These are phyloP conservation scores for Scutellaria barbata DNA, from an alignment of 257 asterid species.

Conservation along the genomic window DNA sequence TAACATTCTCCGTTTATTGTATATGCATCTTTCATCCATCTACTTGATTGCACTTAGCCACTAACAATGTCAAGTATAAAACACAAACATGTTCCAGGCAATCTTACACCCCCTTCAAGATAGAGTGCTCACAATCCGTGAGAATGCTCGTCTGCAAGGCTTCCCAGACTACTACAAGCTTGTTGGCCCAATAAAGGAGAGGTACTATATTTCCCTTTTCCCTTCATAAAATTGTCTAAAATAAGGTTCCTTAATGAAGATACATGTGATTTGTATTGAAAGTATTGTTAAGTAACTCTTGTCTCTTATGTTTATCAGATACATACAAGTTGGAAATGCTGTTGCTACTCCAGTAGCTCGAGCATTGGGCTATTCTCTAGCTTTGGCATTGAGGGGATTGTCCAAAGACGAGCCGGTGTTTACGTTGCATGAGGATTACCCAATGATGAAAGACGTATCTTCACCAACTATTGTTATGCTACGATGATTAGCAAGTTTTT, in stretches of 20 bases:
- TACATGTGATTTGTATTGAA: no score
- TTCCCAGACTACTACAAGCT: conserved; percentile 81
- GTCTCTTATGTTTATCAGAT: conserved; percentile 43
- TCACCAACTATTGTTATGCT: conserved; percentile 34
- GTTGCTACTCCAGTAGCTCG: conserved; percentile 92
- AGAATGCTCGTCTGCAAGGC: conserved; percentile 92
- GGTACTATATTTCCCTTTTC: conserved; percentile 42
- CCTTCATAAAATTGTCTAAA: not conserved
- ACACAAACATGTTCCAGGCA: conserved; percentile 38
- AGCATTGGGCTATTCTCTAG: conserved; percentile 68
- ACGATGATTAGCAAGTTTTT: not conserved
- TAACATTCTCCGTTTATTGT: conserved; percentile 3
- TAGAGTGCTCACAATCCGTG: conserved; percentile 84
- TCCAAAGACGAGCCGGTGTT: conserved; percentile 47
- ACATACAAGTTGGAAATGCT: conserved; percentile 88
- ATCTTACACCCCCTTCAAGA: conserved; percentile 74
- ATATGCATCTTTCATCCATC: no score
- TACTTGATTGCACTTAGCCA: no score
- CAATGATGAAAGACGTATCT: conserved; percentile 32
- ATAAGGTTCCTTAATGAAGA: not conserved
- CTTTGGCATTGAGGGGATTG: conserved; percentile 50
- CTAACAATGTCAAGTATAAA: not conserved
- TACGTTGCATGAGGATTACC: conserved; percentile 54
- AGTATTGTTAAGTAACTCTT: not conserved
- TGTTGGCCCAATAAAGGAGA: conserved; percentile 73